phyloP scores from a whole-genome alignment of 345 rosid genomes.

The Pugionium dolabratum region DNA sequence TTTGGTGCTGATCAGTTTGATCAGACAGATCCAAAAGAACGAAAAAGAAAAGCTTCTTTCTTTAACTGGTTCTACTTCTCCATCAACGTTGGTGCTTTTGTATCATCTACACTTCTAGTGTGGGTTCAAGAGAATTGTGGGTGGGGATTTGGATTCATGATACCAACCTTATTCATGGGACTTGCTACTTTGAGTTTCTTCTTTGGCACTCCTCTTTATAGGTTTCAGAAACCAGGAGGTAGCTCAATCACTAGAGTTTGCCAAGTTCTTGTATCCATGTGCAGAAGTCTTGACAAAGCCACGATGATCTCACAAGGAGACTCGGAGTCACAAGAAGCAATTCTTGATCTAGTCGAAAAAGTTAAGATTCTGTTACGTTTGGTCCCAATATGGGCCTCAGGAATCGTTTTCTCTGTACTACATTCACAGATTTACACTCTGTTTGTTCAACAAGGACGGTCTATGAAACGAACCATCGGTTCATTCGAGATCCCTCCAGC shows the following conservation, averaged over 20 bases:
- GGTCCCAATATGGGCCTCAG: conserved; percentile 49
- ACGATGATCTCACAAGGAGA: conserved; percentile 59
- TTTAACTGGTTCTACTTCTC: conserved; percentile 63
- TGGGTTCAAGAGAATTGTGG: conserved; percentile 57
- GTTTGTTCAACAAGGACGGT: conserved; percentile 49
- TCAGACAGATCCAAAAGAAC: conserved; percentile 45
- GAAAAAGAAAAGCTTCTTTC: conserved; percentile 53
- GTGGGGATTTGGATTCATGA: conserved; percentile 61
- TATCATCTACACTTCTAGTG: conserved; percentile 53
- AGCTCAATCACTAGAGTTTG: conserved; percentile 51
- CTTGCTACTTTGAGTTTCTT: conserved; percentile 53
- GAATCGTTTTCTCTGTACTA: conserved; percentile 41
- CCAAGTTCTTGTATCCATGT: conserved; percentile 51
- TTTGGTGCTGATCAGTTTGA: conserved; percentile 68
- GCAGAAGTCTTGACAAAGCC: conserved; percentile 53
- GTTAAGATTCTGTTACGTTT: conserved; percentile 45
- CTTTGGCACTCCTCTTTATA: conserved; percentile 47
- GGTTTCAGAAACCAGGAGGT: conserved; percentile 55
- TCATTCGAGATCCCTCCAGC: conserved; percentile 51
- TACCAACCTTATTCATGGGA: conserved; percentile 59
- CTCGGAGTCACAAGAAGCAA: conserved; percentile 31
- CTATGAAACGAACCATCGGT: conserved; percentile 43
- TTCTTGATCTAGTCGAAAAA: conserved; percentile 49
- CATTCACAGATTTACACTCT: conserved; percentile 47
- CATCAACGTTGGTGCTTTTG: conserved; percentile 55